Conservation (phyloP, 176 grass and related monocot species). For the Oryza meridionalis region DNA sequence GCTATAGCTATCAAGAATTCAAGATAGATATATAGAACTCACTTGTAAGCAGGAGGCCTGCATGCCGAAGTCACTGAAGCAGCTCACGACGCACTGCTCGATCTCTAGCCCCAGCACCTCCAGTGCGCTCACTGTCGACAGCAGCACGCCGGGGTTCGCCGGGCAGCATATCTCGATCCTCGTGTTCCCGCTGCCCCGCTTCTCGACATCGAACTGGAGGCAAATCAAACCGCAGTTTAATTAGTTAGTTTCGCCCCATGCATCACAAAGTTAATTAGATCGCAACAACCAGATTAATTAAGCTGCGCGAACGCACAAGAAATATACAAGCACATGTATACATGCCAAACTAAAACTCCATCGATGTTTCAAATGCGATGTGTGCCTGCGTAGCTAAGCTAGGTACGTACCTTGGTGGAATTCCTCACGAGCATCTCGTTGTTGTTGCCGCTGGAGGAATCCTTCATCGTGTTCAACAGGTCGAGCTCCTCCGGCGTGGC, state of each 20-base stretch:
- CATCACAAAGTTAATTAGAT: not conserved
- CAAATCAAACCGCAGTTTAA: not conserved
- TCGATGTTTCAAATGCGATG: not conserved
- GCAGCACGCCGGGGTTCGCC: constrained; percentile 55
- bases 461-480: constrained; percentile 48
- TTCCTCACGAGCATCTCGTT: constrained; percentile 69
- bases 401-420: constrained; percentile 56
- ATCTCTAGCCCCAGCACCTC: constrained; percentile 73
- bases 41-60: constrained; percentile 75
- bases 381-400: not conserved
- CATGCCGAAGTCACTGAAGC: constrained; percentile 85
- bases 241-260: not conserved
- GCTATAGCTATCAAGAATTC: too few species aligned
- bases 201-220: constrained; percentile 76
- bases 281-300: constrained; percentile 14
- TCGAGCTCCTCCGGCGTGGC: constrained; percentile 43
- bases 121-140: constrained; percentile 66
- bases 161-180: constrained; percentile 74
- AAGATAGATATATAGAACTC: not conserved
- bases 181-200: constrained; percentile 48
- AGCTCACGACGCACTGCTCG: constrained; percentile 77
- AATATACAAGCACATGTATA: not conserved
- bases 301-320: not conserved
- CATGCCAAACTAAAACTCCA: not conserved
- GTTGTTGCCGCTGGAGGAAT: constrained; percentile 28